Evolutionary conservation across 306 rosid species (phyloP).

Genomic region (Morella rubra): DNA sequence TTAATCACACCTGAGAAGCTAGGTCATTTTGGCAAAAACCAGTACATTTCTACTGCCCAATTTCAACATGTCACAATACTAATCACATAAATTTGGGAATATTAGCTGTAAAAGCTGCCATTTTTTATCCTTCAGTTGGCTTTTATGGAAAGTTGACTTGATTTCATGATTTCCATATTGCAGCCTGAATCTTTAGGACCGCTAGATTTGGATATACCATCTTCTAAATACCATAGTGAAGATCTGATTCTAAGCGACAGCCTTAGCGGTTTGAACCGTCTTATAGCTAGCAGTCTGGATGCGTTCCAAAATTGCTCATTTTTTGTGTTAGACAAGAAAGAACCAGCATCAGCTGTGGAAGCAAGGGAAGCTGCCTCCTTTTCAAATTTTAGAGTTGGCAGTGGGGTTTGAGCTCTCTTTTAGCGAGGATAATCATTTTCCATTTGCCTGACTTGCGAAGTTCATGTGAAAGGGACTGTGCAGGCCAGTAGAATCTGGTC

Average conservation of each 20-base stretch:
- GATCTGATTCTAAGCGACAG: conserved; percentile 76
- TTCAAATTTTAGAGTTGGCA: conserved; percentile 67
- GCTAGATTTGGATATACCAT: conserved; percentile 73
- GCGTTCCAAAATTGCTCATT: conserved; percentile 98
- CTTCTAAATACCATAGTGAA: conserved; percentile 68
- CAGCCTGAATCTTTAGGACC: conserved; percentile 98
- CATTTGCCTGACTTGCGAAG: conserved; percentile 45
- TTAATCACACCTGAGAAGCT: background rate
- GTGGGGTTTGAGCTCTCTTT: conserved; percentile 38
- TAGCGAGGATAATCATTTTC: conserved; percentile 39
- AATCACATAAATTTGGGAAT: background rate
- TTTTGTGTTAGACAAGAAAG: conserved; percentile 89
- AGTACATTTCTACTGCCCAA: background rate
- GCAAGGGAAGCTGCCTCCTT: conserved; percentile 54
- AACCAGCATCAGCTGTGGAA: conserved; percentile 56
- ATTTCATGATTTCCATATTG: conserved; percentile 25
- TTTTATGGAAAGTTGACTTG: conserved; percentile 15
- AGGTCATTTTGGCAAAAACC: background rate
- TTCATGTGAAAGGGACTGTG: conserved; percentile 35
- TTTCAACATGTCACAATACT: background rate
- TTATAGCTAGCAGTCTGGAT: conserved; percentile 97
- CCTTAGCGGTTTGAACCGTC: conserved; percentile 87
- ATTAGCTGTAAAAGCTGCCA: too few relatives aligned
- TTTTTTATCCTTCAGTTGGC: background rate
- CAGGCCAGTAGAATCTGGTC: conserved; percentile 21